Base-by-base conservation (phyloP, 2,329 filamentous ascomycete species). In the Chalaropsis thielavioides region DNA sequence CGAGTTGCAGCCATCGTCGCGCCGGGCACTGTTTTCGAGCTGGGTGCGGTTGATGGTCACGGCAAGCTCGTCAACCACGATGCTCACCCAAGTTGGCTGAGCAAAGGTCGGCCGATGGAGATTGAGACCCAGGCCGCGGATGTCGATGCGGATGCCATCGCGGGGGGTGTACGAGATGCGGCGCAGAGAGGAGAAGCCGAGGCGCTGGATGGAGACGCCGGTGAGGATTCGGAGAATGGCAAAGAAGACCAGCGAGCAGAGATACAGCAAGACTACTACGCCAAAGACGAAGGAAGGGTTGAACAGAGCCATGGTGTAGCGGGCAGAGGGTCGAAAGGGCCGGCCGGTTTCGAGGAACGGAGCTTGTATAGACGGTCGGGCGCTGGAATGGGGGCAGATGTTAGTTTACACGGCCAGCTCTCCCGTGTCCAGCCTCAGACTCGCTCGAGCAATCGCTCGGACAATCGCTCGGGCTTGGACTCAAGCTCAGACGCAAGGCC, bases 21-120 rank as follows among this genome's bases (percentile, higher is more conserved):
- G 72, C 40, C 70, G 69, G 46, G 70, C 67, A 59, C 71, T 72
- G 10, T 73, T 72, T 6, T 71, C 73, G 51, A 94, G 75, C 60
- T 84, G 81, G 67, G 83, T 81, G 58, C 91, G 78, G 72, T 99
- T 90, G 54, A 97, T 74, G 0, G 90, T 95, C 62, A 99, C 81
- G 61, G 86, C 88, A 61, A 96, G 79, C 72, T 96, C 94, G 71
- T 85, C 89, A 67, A 99, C 76, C 8, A 94, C 89, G 62, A 99
- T 80, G 73, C 92, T 97, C 70, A 96, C 79, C 91, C 92, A 97
- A 68, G 95, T 97, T 56, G 94, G 94, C 74, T 97, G 91, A 59
- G 92, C 90, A 75, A 99, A 97, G 5, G 94, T 97, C 13, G 94
- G 94, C 3, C 92, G 86, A 76, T 99, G 94, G 68, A 97, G 76